phyloP scores from a whole-genome alignment of 73 alveolate species.

The Paramecium primaurelia region DNA sequence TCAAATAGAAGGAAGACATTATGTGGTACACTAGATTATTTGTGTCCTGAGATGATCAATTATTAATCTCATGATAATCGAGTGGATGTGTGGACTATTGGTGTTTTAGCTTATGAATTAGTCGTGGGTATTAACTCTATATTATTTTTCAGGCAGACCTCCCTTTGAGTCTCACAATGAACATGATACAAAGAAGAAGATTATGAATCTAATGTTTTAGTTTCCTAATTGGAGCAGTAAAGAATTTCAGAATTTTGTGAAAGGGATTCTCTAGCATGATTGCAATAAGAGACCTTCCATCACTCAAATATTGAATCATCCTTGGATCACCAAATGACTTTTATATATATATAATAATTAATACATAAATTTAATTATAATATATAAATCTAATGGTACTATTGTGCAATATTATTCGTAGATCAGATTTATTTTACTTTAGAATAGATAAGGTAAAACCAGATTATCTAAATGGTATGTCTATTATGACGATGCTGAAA shows the following conservation, averaged over 20 bases:
- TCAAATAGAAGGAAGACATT: conserved; percentile 49
- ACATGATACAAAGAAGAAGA: neutral
- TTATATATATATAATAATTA: neutral
- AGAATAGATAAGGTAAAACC: conserved; percentile 97
- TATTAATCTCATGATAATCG: conserved; percentile 77
- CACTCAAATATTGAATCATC: neutral
- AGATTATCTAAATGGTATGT: conserved; percentile 95
- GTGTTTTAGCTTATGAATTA: conserved; percentile 70
- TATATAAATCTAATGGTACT: neutral
- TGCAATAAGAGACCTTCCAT: conserved; percentile 31
- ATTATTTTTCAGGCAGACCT: neutral
- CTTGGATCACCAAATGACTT: neutral
- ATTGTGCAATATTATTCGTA: neutral
- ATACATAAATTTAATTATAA: neutral
- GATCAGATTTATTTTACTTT: conserved; percentile 92
- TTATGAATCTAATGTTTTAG: neutral
- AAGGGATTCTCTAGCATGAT: conserved; percentile 1
- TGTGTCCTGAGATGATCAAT: conserved; percentile 92
- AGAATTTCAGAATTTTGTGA: neutral
- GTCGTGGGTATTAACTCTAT: conserved; percentile 22
- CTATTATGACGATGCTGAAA: conserved; percentile 78
- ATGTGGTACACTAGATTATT: conserved; percentile 71
- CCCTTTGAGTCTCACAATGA: neutral
- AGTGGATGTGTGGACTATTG: conserved; percentile 93
- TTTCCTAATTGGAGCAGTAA: neutral